Percentiles rank a stretch among this genome's conserved stretches.
Evolutionary conservation across 768 basidiomycete genomes (phyloP).

Genomic region (Mycena leptocephala): DNA sequence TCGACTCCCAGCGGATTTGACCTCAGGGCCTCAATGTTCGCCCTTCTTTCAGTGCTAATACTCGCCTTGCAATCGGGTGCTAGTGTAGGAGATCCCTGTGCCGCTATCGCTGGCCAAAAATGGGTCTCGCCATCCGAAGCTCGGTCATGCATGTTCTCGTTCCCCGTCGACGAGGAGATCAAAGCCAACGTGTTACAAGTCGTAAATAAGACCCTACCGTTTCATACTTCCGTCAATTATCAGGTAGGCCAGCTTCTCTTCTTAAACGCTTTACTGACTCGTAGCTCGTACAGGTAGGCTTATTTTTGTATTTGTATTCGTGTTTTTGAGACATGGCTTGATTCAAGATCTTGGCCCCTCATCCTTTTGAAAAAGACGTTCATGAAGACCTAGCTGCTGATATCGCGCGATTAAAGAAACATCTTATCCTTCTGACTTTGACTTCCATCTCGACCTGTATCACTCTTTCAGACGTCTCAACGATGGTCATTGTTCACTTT

Average conservation of each 20-base stretch:
- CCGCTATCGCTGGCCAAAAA: constrained; percentile 66
- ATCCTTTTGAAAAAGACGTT: constrained; percentile 68
- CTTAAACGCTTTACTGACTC: not conserved
- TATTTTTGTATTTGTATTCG: not conserved
- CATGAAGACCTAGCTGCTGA: constrained; percentile 71
- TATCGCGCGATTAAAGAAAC: constrained; percentile 63
- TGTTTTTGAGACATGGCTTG: not conserved
- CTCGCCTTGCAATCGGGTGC: not conserved
- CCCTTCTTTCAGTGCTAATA: not conserved
- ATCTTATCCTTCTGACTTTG: constrained; percentile 66
- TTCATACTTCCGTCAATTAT: constrained; percentile 77
- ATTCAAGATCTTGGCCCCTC: constrained; percentile 64
- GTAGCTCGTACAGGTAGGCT: no score
- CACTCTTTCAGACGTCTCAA: constrained; percentile 68
- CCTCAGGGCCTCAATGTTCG: not conserved
- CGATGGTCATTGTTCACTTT: constrained; percentile 73
- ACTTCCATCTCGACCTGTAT: constrained; percentile 71
- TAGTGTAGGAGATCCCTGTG: constrained; percentile 61
- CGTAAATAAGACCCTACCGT: constrained; percentile 70
- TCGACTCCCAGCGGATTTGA: not conserved
- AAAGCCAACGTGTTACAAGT: constrained; percentile 74
- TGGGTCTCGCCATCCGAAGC: constrained; percentile 70
- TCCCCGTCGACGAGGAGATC: constrained; percentile 61
- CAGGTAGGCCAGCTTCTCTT: not conserved
- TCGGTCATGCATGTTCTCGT: constrained; percentile 66